These are phyloP conservation scores for Bullera alba DNA, from an alignment of 768 basidiomycete species.

Conservation along the genomic window DNA sequence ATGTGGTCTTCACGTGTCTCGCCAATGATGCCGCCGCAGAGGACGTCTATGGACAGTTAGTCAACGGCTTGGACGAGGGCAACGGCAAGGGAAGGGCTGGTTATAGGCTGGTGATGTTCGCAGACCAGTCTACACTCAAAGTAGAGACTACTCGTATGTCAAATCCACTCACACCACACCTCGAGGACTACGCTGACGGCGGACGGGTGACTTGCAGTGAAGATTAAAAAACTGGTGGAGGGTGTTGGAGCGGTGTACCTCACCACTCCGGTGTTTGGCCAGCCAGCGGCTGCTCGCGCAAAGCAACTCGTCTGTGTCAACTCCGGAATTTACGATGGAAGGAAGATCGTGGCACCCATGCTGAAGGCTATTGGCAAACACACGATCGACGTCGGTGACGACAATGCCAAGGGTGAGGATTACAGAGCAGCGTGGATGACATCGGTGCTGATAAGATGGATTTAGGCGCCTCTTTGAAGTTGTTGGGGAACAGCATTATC, in stretches of 20 bases:
- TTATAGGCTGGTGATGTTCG: constrained; percentile 25
- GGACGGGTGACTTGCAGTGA: constrained; percentile 2
- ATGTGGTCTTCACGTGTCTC: constrained; percentile 20
- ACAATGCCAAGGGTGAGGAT: constrained; percentile 18
- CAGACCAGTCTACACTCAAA: constrained; percentile 20
- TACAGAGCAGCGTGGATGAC: not conserved
- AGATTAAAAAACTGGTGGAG: constrained; percentile 11
- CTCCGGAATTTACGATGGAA: constrained; percentile 6
- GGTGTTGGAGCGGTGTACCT: constrained; percentile 12
- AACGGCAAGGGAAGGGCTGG: not conserved
- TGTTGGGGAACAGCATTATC: constrained; percentile 18
- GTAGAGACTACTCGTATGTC: constrained; percentile 18
- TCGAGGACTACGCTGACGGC: not conserved
- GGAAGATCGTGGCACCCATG: constrained; percentile 9
- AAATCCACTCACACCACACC: not conserved
- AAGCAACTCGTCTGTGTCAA: constrained; percentile 11
- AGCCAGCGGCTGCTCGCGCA: constrained; percentile 14
- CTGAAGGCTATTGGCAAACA: constrained; percentile 12
- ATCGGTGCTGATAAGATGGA: not conserved
- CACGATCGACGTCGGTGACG: constrained; percentile 22
- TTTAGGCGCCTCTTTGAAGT: constrained; percentile 16
- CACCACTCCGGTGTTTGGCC: constrained; percentile 22
- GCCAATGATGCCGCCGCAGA: constrained; percentile 19
- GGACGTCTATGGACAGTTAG: constrained; percentile 12
- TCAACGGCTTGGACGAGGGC: constrained; percentile 2